These are phyloP conservation scores for Cladobotryum mycophilum DNA, from an alignment of 2,329 filamentous ascomycete genomes.

Conservation along the genomic window DNA sequence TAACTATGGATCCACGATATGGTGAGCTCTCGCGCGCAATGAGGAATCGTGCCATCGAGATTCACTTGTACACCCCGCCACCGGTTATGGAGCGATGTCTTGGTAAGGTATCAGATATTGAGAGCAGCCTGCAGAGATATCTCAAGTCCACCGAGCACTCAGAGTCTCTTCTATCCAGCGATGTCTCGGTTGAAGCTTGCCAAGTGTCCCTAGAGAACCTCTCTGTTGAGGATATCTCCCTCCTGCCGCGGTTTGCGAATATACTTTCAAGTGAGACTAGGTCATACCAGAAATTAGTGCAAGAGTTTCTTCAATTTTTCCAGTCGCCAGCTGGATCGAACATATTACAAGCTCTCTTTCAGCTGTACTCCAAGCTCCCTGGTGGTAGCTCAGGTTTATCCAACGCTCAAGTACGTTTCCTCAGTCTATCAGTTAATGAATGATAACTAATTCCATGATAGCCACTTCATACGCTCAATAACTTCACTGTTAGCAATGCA, in stretches of 20 bases:
- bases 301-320: conserved; percentile 24
- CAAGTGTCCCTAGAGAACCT: conserved; percentile 40
- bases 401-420: conserved; percentile 38
- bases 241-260: conserved; percentile 30
- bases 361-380: conserved; percentile 30
- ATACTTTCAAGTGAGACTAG: conserved; percentile 13
- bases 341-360: conserved; percentile 27
- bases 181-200: conserved; percentile 20
- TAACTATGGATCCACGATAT: conserved; percentile 87
- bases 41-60: conserved; percentile 89
- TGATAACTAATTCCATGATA: conserved; percentile 24
- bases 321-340: conserved; percentile 26
- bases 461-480: conserved; percentile 55
- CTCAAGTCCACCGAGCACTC: conserved; percentile 31
- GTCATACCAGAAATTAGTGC: conserved; percentile 14
- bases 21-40: conserved; percentile 94
- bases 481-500: conserved; percentile 45
- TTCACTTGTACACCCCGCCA: conserved; percentile 58
- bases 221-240: conserved; percentile 38
- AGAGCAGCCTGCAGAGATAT: conserved; percentile 45
- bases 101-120: conserved; percentile 40
- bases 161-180: conserved; percentile 19
- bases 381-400: conserved; percentile 24
- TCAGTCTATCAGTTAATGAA: not conserved
- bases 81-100: conserved; percentile 27